Percentiles rank a stretch among this genome's conserved stretches.
Evolutionary conservation across 495 filamentous ascomycete genomes (phyloP).

Genomic region (Neurospora tetraspora): DNA sequence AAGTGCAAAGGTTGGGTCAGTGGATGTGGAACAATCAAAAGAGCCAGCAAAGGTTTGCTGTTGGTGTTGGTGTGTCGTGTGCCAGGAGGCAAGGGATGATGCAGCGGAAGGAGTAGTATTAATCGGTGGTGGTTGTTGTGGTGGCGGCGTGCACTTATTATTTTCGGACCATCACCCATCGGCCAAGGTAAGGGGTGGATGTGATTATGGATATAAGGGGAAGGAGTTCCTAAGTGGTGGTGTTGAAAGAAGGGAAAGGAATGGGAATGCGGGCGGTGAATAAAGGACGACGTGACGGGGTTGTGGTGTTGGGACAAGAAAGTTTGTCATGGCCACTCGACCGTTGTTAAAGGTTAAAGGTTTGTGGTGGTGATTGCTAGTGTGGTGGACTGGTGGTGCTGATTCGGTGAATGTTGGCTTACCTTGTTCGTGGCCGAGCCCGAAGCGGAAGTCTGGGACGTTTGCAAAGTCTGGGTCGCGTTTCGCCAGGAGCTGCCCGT

Average conservation of each 20-base stretch:
- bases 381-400: not conserved
- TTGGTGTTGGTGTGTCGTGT: conserved; percentile 1
- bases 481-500: conserved; percentile 20
- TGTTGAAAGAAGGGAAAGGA: conserved; percentile 6
- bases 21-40: conserved; percentile 2
- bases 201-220: conserved; percentile 3
- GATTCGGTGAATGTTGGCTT: conserved; percentile 10
- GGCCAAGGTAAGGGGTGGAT: conserved; percentile 3
- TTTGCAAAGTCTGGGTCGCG: conserved; percentile 21
- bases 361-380: not conserved
- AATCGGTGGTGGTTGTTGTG: not conserved
- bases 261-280: conserved; percentile 8
- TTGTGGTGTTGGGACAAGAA: conserved; percentile 2
- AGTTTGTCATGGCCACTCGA: not conserved
- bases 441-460: not conserved
- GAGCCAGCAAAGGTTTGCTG: not conserved
- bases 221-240: not conserved
- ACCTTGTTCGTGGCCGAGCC: conserved; percentile 16
- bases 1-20: conserved; percentile 15
- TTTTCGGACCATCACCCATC: not conserved
- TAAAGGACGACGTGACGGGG: conserved; percentile 1
- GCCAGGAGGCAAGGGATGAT: conserved; percentile 1
- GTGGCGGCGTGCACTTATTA: not conserved
- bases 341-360: not conserved
- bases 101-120: not conserved